Evolutionary conservation across 2,329 filamentous ascomycete species (phyloP).

Genomic region (Ascochyta pisi): DNA sequence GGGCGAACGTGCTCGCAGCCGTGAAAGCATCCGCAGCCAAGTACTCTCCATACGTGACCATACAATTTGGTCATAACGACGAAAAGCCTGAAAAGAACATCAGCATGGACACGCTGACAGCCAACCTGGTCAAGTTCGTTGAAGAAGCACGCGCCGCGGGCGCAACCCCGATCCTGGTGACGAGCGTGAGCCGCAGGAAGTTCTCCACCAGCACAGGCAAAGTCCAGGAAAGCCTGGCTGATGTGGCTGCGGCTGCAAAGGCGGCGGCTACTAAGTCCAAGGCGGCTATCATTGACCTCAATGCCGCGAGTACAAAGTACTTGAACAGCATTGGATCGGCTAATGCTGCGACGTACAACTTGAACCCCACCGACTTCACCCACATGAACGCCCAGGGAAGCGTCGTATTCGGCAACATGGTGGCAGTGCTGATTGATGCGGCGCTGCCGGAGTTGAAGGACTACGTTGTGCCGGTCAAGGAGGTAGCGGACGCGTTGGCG

Average conservation of each 20-base stretch:
- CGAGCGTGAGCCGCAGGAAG: slow-evolving; percentile 60
- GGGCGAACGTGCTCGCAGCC: slow-evolving; percentile 57
- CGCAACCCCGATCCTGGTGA: slow-evolving; percentile 56
- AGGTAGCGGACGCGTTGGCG: slow-evolving; percentile 20
- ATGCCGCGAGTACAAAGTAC: slow-evolving; percentile 57
- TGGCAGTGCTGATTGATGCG: slow-evolving; percentile 24
- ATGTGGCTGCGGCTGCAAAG: slow-evolving; percentile 55
- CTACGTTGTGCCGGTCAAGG: slow-evolving; percentile 23
- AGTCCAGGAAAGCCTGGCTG: slow-evolving; percentile 56
- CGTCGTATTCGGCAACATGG: slow-evolving; percentile 33
- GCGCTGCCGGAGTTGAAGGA: slow-evolving; percentile 15
- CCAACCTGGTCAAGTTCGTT: slow-evolving; percentile 56
- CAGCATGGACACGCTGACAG: slow-evolving; percentile 55
- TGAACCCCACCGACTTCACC: slow-evolving; percentile 37
- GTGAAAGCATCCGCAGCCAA: slow-evolving; percentile 45
- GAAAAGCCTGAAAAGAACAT: slow-evolving; percentile 56
- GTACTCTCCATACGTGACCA: slow-evolving; percentile 60
- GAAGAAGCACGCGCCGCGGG: slow-evolving; percentile 39
- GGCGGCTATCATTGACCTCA: slow-evolving; percentile 59
- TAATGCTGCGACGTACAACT: slow-evolving; percentile 58
- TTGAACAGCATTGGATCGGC: slow-evolving; percentile 58
- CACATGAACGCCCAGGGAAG: slow-evolving; percentile 31
- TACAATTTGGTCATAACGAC: slow-evolving; percentile 69
- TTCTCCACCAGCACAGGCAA: slow-evolving; percentile 49
- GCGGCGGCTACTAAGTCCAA: slow-evolving; percentile 52